Conservation (phyloP, 176 grass and related monocot species). For the Stipa capillata region DNA sequence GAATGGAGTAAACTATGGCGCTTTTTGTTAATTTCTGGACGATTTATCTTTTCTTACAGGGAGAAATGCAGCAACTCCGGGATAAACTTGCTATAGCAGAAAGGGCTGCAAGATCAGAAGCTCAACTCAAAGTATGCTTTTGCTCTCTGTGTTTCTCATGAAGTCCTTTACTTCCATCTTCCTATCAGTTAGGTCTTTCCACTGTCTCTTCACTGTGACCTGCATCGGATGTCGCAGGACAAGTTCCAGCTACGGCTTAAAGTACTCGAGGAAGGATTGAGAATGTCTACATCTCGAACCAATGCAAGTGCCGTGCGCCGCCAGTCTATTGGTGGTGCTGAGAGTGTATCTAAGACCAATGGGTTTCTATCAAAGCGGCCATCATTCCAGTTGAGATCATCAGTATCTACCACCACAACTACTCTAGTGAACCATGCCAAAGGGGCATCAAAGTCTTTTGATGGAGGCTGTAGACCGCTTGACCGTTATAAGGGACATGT, state of each 20-base stretch:
- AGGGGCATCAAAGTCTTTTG: slow-evolving; percentile 90
- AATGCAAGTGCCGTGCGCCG: slow-evolving; percentile 31
- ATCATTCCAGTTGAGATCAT: slow-evolving; percentile 88
- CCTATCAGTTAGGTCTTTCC: not conserved
- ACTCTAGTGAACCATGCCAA: slow-evolving; percentile 87
- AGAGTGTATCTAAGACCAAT: slow-evolving; percentile 64
- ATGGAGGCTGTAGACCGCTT: slow-evolving; percentile 65
- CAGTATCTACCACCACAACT: slow-evolving; percentile 50
- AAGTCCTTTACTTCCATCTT: not conserved
- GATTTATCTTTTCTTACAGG: slow-evolving; percentile 36
- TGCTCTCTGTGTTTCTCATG: not conserved
- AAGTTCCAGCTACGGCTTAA: slow-evolving; percentile 86
- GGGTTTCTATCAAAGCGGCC: slow-evolving; percentile 63
- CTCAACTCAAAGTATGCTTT: slow-evolving; percentile 70
- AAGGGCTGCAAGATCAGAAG: slow-evolving; percentile 81
- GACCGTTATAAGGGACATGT: slow-evolving; percentile 48
- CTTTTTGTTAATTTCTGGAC: slow-evolving; percentile 15
- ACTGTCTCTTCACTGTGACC: not conserved
- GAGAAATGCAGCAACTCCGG: slow-evolving; percentile 95
- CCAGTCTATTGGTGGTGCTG: slow-evolving; percentile 61
- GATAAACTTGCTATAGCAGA: slow-evolving; percentile 94
- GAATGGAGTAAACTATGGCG: not conserved
- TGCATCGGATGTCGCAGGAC: slow-evolving; percentile 48
- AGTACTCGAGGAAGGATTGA: slow-evolving; percentile 93
- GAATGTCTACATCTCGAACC: slow-evolving; percentile 64